Percentiles rank a stretch among this genome's conserved stretches.
Evolutionary conservation across 768 basidiomycete species (phyloP).

Genomic region (Chalciporus pseudorubinellus): DNA sequence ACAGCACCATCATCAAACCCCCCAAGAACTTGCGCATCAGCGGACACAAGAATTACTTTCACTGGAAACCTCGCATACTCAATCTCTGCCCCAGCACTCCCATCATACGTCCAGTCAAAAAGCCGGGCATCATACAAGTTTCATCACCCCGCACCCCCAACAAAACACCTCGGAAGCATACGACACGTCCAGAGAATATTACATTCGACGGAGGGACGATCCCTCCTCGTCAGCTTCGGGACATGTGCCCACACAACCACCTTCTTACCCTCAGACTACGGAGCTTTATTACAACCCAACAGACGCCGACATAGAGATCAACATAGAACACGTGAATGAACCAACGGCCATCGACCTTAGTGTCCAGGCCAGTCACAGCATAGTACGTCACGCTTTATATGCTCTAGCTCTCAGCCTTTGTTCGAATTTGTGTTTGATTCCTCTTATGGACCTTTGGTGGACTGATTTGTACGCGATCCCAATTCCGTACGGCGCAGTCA

Average conservation of each 20-base stretch:
- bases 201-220: not conserved
- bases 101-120: not conserved
- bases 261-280: conserved; percentile 2
- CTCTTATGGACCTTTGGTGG: not conserved
- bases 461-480: no score
- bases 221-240: conserved; percentile 7
- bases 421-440: not conserved
- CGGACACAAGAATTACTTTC: conserved; percentile 28
- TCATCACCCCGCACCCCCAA: not conserved
- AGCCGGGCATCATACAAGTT: not conserved
- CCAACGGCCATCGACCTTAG: conserved; percentile 11
- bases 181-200: not conserved
- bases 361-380: conserved; percentile 13
- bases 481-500: no score
- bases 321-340: conserved; percentile 14
- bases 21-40: conserved; percentile 16
- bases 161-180: not conserved
- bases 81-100: not conserved
- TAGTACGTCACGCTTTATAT: conserved; percentile 16
- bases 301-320: conserved; percentile 13
- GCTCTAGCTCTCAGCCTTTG: not conserved
- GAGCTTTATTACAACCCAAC: conserved; percentile 7
- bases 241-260: not conserved
- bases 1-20: not conserved
- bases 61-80: not conserved